A percentile compares a stretch with the other conserved stretches of the same genome.
Conservation (phyloP, 495 filamentous ascomycete species). For the Hyaloscypha variabilis region DNA sequence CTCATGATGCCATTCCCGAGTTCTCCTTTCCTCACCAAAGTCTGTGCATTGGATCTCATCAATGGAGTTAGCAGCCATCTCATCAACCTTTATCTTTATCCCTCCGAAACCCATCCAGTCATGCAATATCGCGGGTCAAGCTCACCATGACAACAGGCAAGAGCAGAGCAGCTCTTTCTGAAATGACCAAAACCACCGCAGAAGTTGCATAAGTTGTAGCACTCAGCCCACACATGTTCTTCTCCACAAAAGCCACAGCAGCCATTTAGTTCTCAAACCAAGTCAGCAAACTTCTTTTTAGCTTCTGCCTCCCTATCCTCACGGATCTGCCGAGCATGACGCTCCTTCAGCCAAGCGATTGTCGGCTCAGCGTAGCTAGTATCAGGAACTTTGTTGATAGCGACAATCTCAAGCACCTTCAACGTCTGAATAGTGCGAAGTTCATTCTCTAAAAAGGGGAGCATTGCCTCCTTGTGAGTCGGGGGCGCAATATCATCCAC, state of each 20-base stretch:
- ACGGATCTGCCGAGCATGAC: neutral
- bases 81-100: too few relatives aligned
- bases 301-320: neutral
- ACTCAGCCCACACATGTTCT: neutral
- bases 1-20: too few relatives aligned
- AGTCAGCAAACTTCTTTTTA: neutral
- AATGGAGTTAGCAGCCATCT: too few relatives aligned
- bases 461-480: neutral
- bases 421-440: neutral
- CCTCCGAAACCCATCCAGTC: too few relatives aligned
- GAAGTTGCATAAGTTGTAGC: neutral
- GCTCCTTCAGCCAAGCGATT: neutral
- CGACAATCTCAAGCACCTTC: neutral
- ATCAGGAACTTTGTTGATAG: neutral
- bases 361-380: neutral
- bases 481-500: neutral
- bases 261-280: neutral
- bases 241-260: slow-evolving; percentile 1
- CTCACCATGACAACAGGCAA: too few relatives aligned
- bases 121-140: too few relatives aligned
- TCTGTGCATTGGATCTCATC: too few relatives aligned
- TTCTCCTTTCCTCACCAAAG: too few relatives aligned
- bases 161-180: neutral
- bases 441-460: neutral
- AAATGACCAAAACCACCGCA: neutral